Evolutionary conservation across 2,329 filamentous ascomycete species (phyloP), one percentile per base, ranked within the genome.

Genomic region (Trichoderma sp.): DNA sequence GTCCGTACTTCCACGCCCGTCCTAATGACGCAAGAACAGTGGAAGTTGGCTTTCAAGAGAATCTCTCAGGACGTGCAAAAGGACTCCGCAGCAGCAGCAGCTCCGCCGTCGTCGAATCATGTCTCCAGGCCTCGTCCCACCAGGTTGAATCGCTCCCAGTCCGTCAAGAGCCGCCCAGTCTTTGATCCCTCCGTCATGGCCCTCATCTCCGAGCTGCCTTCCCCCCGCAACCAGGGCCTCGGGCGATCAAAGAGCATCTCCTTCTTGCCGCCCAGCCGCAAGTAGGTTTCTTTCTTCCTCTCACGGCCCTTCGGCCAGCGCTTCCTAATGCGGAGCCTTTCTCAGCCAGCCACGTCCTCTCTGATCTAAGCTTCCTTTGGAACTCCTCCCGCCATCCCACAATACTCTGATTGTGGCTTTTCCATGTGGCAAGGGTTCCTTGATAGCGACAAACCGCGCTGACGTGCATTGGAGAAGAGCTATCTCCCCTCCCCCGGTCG

Each of bases 101-200:
- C 43, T 51, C 47, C 70, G 30, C 14, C 66, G 18, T 43, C 70
- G 30, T 18, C 66, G 18, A 43, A 18, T 6, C 21, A 26, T 11
- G 36, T 7, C 9, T n/a, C 63, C 47, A 56, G 32, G 12, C 18
- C 24, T 39, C 36, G 36, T 36, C 24, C 34, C 28, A 34, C 61
- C 21, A 39, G 39, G 7, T 18, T 71, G 51, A 67, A 53, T 6
- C 66, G 70, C 14, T 72, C 70, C 5, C 56, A 69, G 28, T 68
- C 65, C 0, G 43, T 69, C 9, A 72, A 72, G 28, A 61, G 65
- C 60, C 70, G 65, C 4, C 39, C 70, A 56, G 18, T 69, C 70
- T 72, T 72, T 12, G 70, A 69, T 51, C 56, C 63, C 14, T 69
- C 70, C 30, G 70, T 72, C 63, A 64, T 69, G 58, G 64, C 64